Percentiles rank a stretch among this genome's conserved stretches.
Evolutionary conservation across 2,329 filamentous ascomycete genomes (phyloP).

Genomic region (Aspergillus versicolor): DNA sequence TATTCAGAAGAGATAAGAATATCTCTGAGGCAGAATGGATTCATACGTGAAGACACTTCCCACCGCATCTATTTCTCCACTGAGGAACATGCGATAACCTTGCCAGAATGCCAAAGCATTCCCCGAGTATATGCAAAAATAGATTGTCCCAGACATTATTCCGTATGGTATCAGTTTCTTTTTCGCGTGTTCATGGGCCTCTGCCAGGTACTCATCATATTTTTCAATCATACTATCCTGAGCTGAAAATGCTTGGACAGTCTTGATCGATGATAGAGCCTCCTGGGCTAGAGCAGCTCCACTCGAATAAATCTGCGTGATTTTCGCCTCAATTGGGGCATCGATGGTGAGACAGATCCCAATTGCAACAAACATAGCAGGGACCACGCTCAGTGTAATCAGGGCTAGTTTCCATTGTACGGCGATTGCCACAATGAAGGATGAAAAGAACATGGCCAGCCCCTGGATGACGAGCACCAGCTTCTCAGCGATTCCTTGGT

Average conservation of each 20-base stretch:
- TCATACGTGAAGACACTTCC: slow-evolving; percentile 28
- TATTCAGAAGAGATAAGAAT: slow-evolving; percentile 3
- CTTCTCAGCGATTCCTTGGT: slow-evolving; percentile 92
- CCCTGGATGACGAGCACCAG: slow-evolving; percentile 74
- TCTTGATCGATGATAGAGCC: slow-evolving; percentile 63
- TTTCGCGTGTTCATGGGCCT: slow-evolving; percentile 16
- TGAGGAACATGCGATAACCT: slow-evolving; percentile 30
- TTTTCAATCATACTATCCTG: slow-evolving; percentile 15
- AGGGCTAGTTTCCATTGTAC: slow-evolving; percentile 91
- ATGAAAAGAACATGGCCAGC: slow-evolving; percentile 77
- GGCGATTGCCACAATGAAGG: slow-evolving; percentile 86
- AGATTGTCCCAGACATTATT: slow-evolving; percentile 18
- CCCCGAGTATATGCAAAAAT: slow-evolving; percentile 19
- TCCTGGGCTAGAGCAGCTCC: slow-evolving; percentile 91
- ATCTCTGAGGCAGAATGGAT: background rate
- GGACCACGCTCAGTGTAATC: slow-evolving; percentile 79
- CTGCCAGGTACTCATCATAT: slow-evolving; percentile 19
- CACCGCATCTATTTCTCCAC: slow-evolving; percentile 24
- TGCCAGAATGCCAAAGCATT: slow-evolving; percentile 53
- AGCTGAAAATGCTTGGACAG: slow-evolving; percentile 24
- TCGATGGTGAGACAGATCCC: slow-evolving; percentile 66
- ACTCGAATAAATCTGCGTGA: slow-evolving; percentile 74
- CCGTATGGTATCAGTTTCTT: slow-evolving; percentile 22
- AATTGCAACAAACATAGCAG: slow-evolving; percentile 72
- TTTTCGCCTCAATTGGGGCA: slow-evolving; percentile 74